Evolutionary conservation across 805 yeast species (phyloP).

Genomic region (Ogataea zsoltii): DNA sequence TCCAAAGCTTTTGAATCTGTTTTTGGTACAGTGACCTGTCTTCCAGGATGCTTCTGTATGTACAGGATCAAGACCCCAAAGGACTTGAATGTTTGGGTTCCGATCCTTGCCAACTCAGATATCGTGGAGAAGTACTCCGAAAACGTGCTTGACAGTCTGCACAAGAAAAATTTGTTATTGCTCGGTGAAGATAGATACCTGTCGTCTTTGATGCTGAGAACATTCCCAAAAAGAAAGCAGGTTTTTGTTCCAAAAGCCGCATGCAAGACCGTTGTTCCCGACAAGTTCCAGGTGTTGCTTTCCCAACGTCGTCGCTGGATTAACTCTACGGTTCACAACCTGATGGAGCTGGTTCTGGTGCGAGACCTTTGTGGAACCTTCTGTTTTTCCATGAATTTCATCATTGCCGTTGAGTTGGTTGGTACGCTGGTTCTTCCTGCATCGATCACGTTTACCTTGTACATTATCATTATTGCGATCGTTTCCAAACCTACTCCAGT

Average conservation of each 20-base stretch:
- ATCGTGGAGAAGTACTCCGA: slow-evolving; percentile 90
- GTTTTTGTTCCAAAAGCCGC: slow-evolving; percentile 87
- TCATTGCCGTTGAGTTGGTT: slow-evolving; percentile 76
- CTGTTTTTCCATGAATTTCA: slow-evolving; percentile 94
- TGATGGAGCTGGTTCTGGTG: slow-evolving; percentile 82
- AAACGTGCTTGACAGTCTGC: slow-evolving; percentile 79
- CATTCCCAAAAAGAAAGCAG: slow-evolving; percentile 88
- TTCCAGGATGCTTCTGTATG: slow-evolving; percentile 94
- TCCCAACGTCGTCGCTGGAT: slow-evolving; percentile 98
- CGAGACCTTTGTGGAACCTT: slow-evolving; percentile 91
- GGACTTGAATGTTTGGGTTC: slow-evolving; percentile 85
- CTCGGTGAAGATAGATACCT: slow-evolving; percentile 90
- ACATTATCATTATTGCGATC: slow-evolving; percentile 72
- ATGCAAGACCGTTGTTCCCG: slow-evolving; percentile 91
- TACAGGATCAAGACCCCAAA: slow-evolving; percentile 90
- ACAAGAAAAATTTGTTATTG: slow-evolving; percentile 78
- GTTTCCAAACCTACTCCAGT: slow-evolving; percentile 75
- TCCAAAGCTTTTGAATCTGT: slow-evolving; percentile 94
- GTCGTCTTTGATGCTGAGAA: slow-evolving; percentile 80
- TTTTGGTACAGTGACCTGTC: slow-evolving; percentile 91
- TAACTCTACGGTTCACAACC: slow-evolving; percentile 89
- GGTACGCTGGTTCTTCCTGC: slow-evolving; percentile 90
- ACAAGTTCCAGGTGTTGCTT: slow-evolving; percentile 69
- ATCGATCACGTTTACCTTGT: slow-evolving; percentile 79
- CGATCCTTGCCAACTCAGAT: slow-evolving; percentile 89